phyloP scores from a whole-genome alignment of 2,329 filamentous ascomycete genomes.

The Neopestalotiopsis sp. region DNA sequence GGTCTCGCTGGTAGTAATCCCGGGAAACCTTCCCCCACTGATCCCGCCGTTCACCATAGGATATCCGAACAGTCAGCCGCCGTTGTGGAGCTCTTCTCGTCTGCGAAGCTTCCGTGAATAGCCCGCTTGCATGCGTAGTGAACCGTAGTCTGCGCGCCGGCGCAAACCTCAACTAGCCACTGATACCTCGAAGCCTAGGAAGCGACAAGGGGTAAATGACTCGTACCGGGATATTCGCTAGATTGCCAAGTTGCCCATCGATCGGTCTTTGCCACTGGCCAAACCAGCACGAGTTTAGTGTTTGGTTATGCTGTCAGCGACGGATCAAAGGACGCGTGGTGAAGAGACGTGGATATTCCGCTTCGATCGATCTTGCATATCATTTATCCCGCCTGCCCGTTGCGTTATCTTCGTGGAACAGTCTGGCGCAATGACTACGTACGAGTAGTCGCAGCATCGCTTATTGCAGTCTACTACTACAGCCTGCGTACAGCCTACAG shows the following conservation, averaged over 20 bases:
- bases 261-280: not conserved
- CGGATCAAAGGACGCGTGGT: not conserved
- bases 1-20: not conserved
- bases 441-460: no score
- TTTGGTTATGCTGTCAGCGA: not conserved
- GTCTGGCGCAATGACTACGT: no score
- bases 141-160: not conserved
- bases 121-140: no score
- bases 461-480: no score
- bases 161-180: not conserved
- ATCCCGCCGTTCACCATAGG: not conserved
- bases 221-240: not conserved
- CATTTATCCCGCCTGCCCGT: no score
- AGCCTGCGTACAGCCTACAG: no score
- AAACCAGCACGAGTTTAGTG: not conserved
- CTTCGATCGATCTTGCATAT: not conserved
- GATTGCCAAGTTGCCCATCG: not conserved
- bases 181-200: not conserved
- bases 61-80: not conserved
- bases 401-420: no score
- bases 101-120: not conserved
- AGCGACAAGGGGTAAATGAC: not conserved
- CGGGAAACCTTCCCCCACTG: not conserved
- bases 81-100: not conserved
- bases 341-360: not conserved